phyloP scores from a whole-genome alignment of 1,284 basidiomycete species.

The Exobasidium cylindrosporum region DNA sequence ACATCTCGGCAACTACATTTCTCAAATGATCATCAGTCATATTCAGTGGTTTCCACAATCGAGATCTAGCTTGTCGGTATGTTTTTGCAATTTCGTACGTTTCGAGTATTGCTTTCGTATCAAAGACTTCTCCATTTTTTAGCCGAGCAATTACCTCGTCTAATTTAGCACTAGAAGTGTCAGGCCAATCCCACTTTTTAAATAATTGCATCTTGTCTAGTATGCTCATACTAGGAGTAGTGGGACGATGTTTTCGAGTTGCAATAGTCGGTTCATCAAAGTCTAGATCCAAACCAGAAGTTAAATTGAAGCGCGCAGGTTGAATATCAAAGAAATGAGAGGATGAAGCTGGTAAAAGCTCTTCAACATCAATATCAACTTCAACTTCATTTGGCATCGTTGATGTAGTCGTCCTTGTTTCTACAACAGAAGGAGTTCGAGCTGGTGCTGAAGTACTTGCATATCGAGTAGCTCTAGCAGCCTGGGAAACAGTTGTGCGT shows the following conservation, averaged over 20 bases:
- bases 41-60: constrained; percentile 22
- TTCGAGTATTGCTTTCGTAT: constrained; percentile 14
- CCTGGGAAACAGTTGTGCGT: neutral
- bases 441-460: neutral
- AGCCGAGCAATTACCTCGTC: neutral
- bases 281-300: neutral
- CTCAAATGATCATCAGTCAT: neutral
- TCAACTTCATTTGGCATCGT: neutral
- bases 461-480: neutral
- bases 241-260: neutral
- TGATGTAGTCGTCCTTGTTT: neutral
- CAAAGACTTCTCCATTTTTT: neutral
- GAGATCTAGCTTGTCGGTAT: constrained; percentile 30
- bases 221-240: neutral
- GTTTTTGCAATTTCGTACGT: constrained; percentile 22
- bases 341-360: neutral
- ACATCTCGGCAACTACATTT: neutral
- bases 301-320: neutral
- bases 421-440: neutral
- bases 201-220: neutral
- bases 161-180: neutral
- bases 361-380: neutral
- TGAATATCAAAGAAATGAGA: neutral
- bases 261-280: neutral
- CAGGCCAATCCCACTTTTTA: neutral